A percentile compares a stretch with the other conserved stretches of the same genome.
phyloP scores from a whole-genome alignment of 768 basidiomycete species.

The Leucocoprinus leucothites region DNA sequence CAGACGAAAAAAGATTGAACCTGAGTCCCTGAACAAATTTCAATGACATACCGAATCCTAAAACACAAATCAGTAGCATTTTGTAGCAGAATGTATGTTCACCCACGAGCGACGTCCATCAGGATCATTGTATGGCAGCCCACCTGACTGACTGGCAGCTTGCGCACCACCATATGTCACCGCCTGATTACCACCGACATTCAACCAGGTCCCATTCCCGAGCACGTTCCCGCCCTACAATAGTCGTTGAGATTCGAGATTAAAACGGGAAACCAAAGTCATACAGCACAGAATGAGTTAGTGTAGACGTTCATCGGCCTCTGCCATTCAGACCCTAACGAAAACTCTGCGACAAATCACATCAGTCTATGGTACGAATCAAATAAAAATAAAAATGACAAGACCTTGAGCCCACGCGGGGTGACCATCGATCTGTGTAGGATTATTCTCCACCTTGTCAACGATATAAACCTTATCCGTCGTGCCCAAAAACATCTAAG shows the following conservation, averaged over 20 bases:
- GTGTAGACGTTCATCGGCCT: conserved; percentile 74
- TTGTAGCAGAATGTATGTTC: background rate
- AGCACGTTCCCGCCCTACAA: conserved; percentile 51
- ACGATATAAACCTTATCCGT: conserved; percentile 51
- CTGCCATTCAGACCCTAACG: conserved; percentile 48
- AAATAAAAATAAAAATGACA: conserved; percentile 8
- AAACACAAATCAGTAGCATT: background rate
- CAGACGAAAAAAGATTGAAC: background rate
- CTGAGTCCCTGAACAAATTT: background rate
- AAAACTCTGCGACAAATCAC: conserved; percentile 40
- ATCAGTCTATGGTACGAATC: background rate
- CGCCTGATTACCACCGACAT: conserved; percentile 71
- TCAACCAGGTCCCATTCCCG: conserved; percentile 78
- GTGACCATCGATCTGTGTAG: conserved; percentile 57
- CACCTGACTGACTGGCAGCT: conserved; percentile 43
- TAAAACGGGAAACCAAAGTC: conserved; percentile 16
- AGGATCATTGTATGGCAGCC: conserved; percentile 51
- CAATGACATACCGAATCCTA: conserved; percentile 40
- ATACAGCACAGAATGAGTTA: conserved; percentile 79
- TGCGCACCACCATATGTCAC: conserved; percentile 54
- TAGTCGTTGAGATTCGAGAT: background rate
- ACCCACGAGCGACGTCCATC: conserved; percentile 58
- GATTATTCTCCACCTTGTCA: conserved; percentile 79
- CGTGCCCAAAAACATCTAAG: conserved; percentile 46
- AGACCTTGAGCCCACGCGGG: conserved; percentile 70